Evolutionary conservation across 2,329 filamentous ascomycete genomes (phyloP).

Genomic region (Pochonia chlamydosporia): DNA sequence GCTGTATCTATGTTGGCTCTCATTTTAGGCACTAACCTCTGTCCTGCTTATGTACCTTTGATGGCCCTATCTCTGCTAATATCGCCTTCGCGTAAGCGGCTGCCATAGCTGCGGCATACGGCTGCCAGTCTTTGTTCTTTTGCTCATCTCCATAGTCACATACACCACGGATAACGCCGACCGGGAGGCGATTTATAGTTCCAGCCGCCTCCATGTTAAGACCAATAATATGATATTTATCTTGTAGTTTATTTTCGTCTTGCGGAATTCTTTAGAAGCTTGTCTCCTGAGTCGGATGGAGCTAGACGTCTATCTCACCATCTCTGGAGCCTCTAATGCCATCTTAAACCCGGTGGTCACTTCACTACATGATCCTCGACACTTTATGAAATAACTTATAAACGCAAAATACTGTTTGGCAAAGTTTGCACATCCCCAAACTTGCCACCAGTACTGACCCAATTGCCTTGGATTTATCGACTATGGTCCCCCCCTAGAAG

Average conservation of each 20-base stretch:
- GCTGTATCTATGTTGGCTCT: no score
- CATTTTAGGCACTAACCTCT: no score
- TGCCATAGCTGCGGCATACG: conserved; percentile 26
- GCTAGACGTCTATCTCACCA: no score
- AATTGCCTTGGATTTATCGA: no score
- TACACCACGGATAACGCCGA: conserved; percentile 23
- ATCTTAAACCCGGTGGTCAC: no score
- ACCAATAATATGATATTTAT: conserved; percentile 21
- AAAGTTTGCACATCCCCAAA: no score
- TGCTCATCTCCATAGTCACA: conserved; percentile 26
- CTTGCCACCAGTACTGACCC: no score
- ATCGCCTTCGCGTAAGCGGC: conserved; percentile 22
- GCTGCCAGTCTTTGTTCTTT: conserved; percentile 26
- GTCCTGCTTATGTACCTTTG: neutral
- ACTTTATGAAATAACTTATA: no score
- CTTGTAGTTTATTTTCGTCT: conserved; percentile 17
- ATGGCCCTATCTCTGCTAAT: conserved; percentile 10
- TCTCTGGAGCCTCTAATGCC: no score
- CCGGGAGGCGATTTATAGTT: conserved; percentile 21
- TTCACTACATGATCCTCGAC: no score
- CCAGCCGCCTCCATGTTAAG: conserved; percentile 27
- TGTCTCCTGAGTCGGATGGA: neutral
- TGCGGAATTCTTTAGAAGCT: conserved; percentile 20
- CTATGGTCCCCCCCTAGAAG: no score
- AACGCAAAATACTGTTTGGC: no score